A percentile compares a stretch with the other conserved stretches of the same genome.
Evolutionary conservation across 257 asterid genomes (phyloP).

Genomic region (Ilex asprella): DNA sequence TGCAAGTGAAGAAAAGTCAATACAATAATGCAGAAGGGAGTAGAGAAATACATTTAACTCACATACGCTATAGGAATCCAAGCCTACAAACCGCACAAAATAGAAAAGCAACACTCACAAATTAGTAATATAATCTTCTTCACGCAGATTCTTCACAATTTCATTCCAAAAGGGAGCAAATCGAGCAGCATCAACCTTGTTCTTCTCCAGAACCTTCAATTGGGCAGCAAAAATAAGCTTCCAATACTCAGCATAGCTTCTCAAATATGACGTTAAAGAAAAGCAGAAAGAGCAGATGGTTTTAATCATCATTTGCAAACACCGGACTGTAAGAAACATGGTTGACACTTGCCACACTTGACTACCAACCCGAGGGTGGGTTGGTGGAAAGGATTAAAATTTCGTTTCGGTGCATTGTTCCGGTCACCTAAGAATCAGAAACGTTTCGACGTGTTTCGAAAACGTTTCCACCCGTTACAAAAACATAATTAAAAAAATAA

Average conservation of each 20-base stretch:
- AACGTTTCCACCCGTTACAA: too few species aligned
- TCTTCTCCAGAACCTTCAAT: constrained; percentile 52
- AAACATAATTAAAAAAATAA: too few species aligned
- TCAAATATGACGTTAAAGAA: constrained; percentile 6
- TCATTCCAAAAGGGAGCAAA: constrained; percentile 99
- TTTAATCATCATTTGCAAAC: too few species aligned
- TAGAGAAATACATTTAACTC: too few species aligned
- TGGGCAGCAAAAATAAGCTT: constrained; percentile 15
- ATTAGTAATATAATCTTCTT: constrained; percentile 77
- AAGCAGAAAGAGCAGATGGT: background rate
- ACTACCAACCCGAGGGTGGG: constrained; percentile 1
- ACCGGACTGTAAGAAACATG: too few species aligned
- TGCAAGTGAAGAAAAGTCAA: constrained; percentile 20
- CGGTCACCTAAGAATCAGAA: too few species aligned
- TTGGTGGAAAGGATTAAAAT: too few species aligned
- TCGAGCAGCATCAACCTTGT: constrained; percentile 71
- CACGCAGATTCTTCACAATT: constrained; percentile 77
- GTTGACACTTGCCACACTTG: too few species aligned
- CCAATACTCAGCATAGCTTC: constrained; percentile 12
- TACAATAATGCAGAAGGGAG: too few species aligned
- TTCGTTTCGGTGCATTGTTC: too few species aligned
- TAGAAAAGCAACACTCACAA: constrained; percentile 43
- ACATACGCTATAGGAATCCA: background rate
- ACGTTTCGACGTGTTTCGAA: too few species aligned
- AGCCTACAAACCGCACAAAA: constrained; percentile 6